phyloP scores from a whole-genome alignment of 345 rosid genomes.

The Rhizophora apiculata region DNA sequence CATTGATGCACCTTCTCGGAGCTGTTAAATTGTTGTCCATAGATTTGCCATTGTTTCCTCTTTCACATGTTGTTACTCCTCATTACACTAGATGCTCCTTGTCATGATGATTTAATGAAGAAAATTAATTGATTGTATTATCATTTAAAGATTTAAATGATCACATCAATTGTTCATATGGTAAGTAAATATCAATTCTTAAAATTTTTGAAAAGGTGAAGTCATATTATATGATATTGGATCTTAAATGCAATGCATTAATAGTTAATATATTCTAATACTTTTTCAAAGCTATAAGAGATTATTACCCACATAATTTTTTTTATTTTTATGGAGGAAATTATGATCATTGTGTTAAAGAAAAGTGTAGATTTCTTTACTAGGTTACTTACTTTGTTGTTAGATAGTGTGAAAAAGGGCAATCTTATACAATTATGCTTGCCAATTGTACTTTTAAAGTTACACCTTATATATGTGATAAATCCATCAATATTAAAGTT shows the following conservation, averaged over 20 bases:
- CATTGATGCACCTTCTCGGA: no score
- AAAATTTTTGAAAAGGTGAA: conserved; percentile 93
- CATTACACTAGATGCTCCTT: conserved; percentile 97
- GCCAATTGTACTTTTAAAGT: conserved; percentile 60
- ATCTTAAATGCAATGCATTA: conserved; percentile 85
- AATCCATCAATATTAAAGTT: no score
- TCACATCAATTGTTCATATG: conserved; percentile 60
- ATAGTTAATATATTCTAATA: conserved; percentile 84
- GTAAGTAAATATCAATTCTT: conserved; percentile 70
- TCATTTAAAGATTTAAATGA: conserved; percentile 71
- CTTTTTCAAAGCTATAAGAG: conserved; percentile 81
- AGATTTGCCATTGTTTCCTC: no score
- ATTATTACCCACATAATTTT: conserved; percentile 61
- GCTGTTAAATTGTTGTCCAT: no score
- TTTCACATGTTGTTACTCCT: conserved; percentile 21
- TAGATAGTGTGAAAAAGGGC: conserved; percentile 53
- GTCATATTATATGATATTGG: conserved; percentile 93
- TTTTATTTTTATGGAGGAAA: conserved; percentile 75
- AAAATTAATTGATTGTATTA: conserved; percentile 84
- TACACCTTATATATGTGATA: conserved; percentile 30
- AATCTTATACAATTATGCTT: conserved; percentile 65
- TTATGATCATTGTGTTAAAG: conserved; percentile 80
- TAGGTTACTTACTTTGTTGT: conserved; percentile 65
- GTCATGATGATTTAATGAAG: conserved; percentile 83
- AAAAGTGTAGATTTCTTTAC: conserved; percentile 78